Conservation (phyloP, 2,329 filamentous ascomycete genomes). For the Ophiocordyceps camponoti-saundersi region DNA sequence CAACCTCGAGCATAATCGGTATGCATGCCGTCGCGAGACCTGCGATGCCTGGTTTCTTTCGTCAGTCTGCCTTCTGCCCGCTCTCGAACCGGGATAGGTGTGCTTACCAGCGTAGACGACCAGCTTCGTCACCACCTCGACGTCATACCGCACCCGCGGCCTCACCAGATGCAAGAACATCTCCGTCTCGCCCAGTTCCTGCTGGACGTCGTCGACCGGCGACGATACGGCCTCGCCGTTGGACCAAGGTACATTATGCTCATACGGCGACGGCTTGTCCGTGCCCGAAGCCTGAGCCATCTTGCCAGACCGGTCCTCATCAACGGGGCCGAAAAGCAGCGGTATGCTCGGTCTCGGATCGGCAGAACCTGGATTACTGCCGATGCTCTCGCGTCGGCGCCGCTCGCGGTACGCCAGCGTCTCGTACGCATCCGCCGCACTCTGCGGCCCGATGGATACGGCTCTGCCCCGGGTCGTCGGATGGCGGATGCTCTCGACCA, state of each 20-base stretch:
- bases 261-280: conserved; percentile 33
- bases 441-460: conserved; percentile 85
- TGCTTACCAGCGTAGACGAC: conserved; percentile 77
- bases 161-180: conserved; percentile 74
- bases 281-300: conserved; percentile 25
- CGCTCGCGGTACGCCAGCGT: conserved; percentile 76
- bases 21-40: conserved; percentile 66
- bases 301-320: conserved; percentile 19
- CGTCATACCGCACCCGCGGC: conserved; percentile 85
- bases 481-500: conserved; percentile 68
- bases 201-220: conserved; percentile 14
- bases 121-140: conserved; percentile 95
- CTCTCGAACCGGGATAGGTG: conserved; percentile 1
- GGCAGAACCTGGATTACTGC: conserved; percentile 28
- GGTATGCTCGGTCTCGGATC: conserved; percentile 24
- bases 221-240: conserved; percentile 34
- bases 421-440: conserved; percentile 91
- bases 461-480: conserved; percentile 54
- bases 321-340: conserved; percentile 18
- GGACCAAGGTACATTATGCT: conserved; percentile 61
- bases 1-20: conserved; percentile 52
- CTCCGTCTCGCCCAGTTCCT: conserved; percentile 50
- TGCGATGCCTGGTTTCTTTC: conserved; percentile 47
- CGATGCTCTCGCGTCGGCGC: conserved; percentile 34
- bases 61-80: not conserved